Evolutionary conservation across 352 stramenopile species (phyloP).

Genomic region (Globisporangium camurandrum): DNA sequence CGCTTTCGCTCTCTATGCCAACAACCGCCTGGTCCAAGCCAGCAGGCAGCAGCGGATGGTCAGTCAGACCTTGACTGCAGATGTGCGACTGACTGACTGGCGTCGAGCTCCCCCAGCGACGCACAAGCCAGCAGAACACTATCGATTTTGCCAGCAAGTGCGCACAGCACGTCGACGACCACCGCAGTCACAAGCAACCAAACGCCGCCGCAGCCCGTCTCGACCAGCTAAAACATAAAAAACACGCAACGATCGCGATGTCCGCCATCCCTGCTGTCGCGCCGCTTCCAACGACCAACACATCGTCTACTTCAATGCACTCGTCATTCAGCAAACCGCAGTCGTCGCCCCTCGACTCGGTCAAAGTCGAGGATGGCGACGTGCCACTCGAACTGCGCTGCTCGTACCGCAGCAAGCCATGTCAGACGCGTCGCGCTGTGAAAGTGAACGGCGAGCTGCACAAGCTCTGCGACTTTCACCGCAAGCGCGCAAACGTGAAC

Average conservation of each 20-base stretch:
- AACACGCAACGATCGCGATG: not conserved
- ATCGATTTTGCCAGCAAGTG: not conserved
- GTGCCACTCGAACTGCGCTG: slow-evolving; percentile 13
- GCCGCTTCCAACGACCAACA: not conserved
- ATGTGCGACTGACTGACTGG: not conserved
- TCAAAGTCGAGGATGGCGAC: not conserved
- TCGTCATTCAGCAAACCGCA: not conserved
- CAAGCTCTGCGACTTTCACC: slow-evolving; percentile 36
- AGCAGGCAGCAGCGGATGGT: not conserved
- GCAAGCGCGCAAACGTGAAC: slow-evolving; percentile 35
- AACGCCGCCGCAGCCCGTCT: too few relatives aligned
- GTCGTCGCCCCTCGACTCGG: not conserved
- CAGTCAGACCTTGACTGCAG: not conserved
- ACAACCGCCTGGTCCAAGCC: too few relatives aligned
- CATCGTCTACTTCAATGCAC: not conserved
- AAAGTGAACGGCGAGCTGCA: slow-evolving; percentile 40
- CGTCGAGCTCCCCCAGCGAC: not conserved
- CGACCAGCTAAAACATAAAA: not conserved
- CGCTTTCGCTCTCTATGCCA: not conserved
- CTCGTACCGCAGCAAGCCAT: slow-evolving; percentile 29
- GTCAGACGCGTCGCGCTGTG: slow-evolving; percentile 22
- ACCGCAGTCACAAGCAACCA: too few relatives aligned
- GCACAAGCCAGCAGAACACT: not conserved
- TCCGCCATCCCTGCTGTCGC: slow-evolving; percentile 1
- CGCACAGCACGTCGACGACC: too few relatives aligned